Evolutionary conservation across 805 yeast genomes (phyloP), one percentile per base, ranked within the genome.

Genomic region (Sporopachydermia quercuum): DNA sequence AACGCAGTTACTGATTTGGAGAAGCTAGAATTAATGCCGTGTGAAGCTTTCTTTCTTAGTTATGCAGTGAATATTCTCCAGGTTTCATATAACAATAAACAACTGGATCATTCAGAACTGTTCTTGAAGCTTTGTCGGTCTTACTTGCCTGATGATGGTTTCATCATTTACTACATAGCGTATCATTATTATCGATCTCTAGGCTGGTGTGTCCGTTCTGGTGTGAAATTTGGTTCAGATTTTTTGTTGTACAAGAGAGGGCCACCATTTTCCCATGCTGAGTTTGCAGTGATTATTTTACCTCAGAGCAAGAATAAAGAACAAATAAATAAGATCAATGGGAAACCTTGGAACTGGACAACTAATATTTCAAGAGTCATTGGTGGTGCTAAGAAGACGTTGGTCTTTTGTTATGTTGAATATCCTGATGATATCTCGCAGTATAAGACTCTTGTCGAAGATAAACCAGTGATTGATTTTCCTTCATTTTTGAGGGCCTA

Each of bases 241-340:
- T 79, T 64, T 56, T 60, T 91, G 5, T 63, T 91, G 3, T 91
- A 91, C 56, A 74, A 78, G 40, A 65, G 89, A 42, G 99, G 99
- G 0, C 98, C 97, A 5, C 96, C 96, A 1, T 85, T 87, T 55
- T 75, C 79, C 39, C 99, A 91, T 55, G 96, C 98, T 0, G 94
- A 86, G 53, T 83, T 74, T 55, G 83, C 89, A 4, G 61, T 84
- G 3, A 52, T 70, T 37, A 61, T 81, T 4, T 43, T 74, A 18
- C 65, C 70, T 1, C 57, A 61, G 36, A 56, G 56, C 36, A 15
- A 35, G 6, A 49, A 49, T 8, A 59, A 56, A 16, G 62, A 53
- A 5, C 48, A 51, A 0, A 44, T 54, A 23, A 58, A 59, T 41
- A 38, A 40, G 18, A 47, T 45, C 1, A 47, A 40, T 5, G 40